Evolutionary conservation across 345 rosid species (phyloP), one percentile per base, ranked within the genome.

Genomic region (Jatropha curcas): DNA sequence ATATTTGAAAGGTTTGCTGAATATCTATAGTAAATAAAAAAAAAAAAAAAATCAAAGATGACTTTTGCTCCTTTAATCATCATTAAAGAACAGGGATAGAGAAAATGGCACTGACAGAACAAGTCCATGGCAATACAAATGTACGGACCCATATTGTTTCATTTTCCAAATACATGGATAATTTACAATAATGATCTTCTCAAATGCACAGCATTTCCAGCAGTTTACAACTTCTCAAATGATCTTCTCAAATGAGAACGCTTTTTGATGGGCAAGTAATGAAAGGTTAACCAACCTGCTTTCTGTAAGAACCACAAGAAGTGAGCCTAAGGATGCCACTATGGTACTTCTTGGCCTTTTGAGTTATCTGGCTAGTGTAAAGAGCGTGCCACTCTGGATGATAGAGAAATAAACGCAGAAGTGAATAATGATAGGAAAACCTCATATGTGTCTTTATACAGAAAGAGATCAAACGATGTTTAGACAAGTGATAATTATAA

Each of bases 271-370:
- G 30, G 19, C 1, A 19, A 39, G 45, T 24, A 64, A 43, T 43
- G 51, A 22, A 64, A 64, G 24, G 53, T 17, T 16, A 25, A 43
- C 37, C 53, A 34, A 68, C 71, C 71, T 52, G 60, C 60, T 4
- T 68, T 33, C 60, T 22, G 35, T 31, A 53, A 51, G 71, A 52
- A 31, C 60, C 71, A 68, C 48, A 30, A 50, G 61, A 5, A 20
- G 31, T 34, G 27, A 68, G 71, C 53, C 71, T 68, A 34, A 68
- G 60, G 45, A 52, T 30, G 34, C 60, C 71, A 31, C 31, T 35
- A 9, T 52, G 71, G 41, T 30, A 68, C 71, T 53, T 34, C 60
- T 68, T 68, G 71, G 60, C 71, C 71, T 68, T 68, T 37, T 53
- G 60, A 50, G 71, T 68, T 53, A 68, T 35, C 28, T 52, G 60